phyloP scores from a whole-genome alignment of 2,329 filamentous ascomycete genomes.

The Sporothrix mexicana region DNA sequence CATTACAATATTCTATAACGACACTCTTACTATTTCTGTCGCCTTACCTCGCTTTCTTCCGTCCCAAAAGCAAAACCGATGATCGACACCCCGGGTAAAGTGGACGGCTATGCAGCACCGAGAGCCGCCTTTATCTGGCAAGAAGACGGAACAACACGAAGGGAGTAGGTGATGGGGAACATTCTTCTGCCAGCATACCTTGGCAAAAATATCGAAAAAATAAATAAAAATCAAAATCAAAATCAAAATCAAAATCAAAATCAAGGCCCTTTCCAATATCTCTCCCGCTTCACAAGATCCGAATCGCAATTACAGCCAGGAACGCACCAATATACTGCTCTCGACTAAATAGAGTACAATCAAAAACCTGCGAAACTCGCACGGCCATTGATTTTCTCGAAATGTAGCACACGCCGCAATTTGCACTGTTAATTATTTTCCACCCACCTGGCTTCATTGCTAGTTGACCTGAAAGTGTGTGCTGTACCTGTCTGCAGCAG shows the following conservation, averaged over 20 bases:
- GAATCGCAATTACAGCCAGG: conserved; percentile 1
- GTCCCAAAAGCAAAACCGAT: conserved; percentile 23
- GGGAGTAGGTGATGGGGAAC: neutral
- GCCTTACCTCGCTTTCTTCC: neutral
- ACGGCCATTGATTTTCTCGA: neutral
- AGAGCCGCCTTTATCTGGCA: neutral
- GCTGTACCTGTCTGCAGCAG: too few species aligned
- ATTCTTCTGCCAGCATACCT: too few species aligned
- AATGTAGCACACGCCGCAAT: conserved; percentile 1
- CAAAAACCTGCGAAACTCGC: neutral
- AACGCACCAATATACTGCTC: conserved; percentile 1
- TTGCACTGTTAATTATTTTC: neutral
- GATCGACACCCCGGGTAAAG: conserved; percentile 23
- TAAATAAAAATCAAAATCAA: too few species aligned
- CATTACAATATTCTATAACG: neutral
- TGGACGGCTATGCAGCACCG: conserved; percentile 22
- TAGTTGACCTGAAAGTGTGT: neutral
- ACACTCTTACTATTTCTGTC: neutral
- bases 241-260: too few species aligned
- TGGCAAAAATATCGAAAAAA: too few species aligned
- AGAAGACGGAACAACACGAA: neutral
- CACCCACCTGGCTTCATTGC: neutral
- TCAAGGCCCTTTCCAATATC: neutral
- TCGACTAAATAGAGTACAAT: conserved; percentile 16
- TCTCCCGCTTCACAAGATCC: neutral